Percentiles rank a stretch among this genome's conserved stretches.
Evolutionary conservation across 2,329 filamentous ascomycete species (phyloP).

Genomic region (Cryphonectria japonica): DNA sequence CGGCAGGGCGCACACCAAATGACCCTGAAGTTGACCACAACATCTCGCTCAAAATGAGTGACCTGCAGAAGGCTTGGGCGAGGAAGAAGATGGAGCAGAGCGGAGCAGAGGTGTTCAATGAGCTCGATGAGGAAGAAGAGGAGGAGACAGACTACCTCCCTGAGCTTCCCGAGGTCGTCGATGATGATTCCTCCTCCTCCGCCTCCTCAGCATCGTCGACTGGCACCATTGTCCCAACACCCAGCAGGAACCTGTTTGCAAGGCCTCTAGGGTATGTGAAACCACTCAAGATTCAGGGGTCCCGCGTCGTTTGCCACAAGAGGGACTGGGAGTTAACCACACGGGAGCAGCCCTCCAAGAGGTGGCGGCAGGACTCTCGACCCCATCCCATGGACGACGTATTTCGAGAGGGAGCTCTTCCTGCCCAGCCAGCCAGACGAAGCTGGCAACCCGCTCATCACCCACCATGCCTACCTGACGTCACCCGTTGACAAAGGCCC

Average conservation of each 20-base stretch:
- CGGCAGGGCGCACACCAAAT: background rate
- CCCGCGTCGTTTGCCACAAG: conserved; percentile 3
- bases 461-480: conserved; percentile 85
- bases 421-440: conserved; percentile 54
- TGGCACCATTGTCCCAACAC: conserved; percentile 84
- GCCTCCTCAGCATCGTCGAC: conserved; percentile 90
- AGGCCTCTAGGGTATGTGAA: conserved; percentile 65
- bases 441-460: conserved; percentile 50
- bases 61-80: conserved; percentile 78
- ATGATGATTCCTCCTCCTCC: conserved; percentile 74
- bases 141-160: conserved; percentile 43
- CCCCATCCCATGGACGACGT: conserved; percentile 82
- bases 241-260: conserved; percentile 73
- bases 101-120: conserved; percentile 53
- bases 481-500: conserved; percentile 77
- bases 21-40: background rate
- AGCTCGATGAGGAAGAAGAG: conserved; percentile 55
- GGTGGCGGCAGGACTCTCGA: conserved; percentile 57
- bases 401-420: conserved; percentile 86
- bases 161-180: conserved; percentile 51
- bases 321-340: background rate
- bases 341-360: conserved; percentile 46
- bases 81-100: conserved; percentile 71
- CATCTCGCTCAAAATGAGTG: conserved; percentile 66
- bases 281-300: conserved; percentile 12